These are phyloP conservation scores for Colletotrichum lupini DNA, from an alignment of 2,329 filamentous ascomycete genomes.

Conservation along the genomic window DNA sequence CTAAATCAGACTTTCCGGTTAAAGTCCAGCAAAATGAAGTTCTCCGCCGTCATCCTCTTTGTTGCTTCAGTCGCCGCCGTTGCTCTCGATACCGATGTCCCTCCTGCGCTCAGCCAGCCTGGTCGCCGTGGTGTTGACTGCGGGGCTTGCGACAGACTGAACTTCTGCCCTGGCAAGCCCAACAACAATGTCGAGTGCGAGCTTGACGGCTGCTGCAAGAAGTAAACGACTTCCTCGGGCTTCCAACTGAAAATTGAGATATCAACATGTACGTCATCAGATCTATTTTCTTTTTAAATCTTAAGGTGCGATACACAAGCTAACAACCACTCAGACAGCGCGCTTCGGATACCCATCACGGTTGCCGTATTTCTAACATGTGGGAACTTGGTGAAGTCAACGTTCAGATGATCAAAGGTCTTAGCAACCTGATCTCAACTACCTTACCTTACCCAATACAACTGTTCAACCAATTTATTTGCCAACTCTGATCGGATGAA, in stretches of 20 bases:
- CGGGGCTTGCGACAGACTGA: constrained; percentile 13
- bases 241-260: no score
- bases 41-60: constrained; percentile 19
- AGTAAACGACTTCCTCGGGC: not conserved
- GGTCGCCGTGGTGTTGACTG: constrained; percentile 28
- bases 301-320: no score
- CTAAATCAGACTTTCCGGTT: constrained; percentile 10
- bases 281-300: no score
- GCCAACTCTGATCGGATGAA: not conserved
- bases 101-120: constrained; percentile 18
- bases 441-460: no score
- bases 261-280: no score
- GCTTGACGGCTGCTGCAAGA: constrained; percentile 24
- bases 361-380: no score
- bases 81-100: constrained; percentile 16
- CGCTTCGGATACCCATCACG: no score
- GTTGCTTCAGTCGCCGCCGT: constrained; percentile 26
- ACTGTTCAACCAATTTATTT: no score
- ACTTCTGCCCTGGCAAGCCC: constrained; percentile 28
- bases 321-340: no score
- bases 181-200: constrained; percentile 29
- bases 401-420: no score
- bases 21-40: constrained; percentile 27
- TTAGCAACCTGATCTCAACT: no score
- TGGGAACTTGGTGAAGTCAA: no score